A percentile compares a stretch with the other conserved stretches of the same genome.
Conservation (phyloP, 1,284 basidiomycete species). For the Gymnopus androsaceus region DNA sequence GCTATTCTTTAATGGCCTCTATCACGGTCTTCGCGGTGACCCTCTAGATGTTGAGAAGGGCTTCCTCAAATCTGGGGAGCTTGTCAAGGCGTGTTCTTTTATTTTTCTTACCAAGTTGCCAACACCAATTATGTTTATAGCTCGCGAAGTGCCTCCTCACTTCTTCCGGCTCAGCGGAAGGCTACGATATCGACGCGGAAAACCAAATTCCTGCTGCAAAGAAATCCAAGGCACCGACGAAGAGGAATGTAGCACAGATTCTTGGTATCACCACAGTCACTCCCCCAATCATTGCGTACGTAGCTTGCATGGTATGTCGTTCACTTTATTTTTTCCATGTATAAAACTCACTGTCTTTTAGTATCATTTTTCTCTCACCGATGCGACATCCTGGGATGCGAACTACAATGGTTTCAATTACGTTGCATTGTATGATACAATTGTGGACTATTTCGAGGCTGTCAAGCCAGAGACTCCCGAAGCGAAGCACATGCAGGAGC, state of each 20-base stretch:
- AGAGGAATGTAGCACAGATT: not conserved
- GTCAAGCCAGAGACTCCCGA: constrained; percentile 13
- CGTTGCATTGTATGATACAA: constrained; percentile 24
- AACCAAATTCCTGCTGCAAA: not conserved
- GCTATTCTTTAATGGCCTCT: not conserved
- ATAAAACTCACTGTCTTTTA: not conserved
- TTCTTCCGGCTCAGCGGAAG: not conserved
- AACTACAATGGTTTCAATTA: constrained; percentile 25
- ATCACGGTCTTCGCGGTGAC: not conserved
- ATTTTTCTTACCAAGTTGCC: not conserved
- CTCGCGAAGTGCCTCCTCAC: not conserved
- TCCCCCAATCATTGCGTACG: constrained; percentile 3
- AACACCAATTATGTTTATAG: not conserved
- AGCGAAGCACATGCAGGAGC: constrained; percentile 14
- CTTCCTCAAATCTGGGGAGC: not conserved
- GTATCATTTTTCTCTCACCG: constrained; percentile 2
- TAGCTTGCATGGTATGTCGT: not conserved
- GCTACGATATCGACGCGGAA: not conserved
- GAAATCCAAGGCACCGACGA: not conserved
- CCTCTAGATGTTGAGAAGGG: not conserved
- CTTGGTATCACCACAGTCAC: not conserved
- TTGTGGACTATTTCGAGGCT: constrained; percentile 29
- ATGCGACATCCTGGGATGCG: not conserved
- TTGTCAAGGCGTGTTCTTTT: constrained; percentile 1
- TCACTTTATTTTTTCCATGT: not conserved